Evolutionary conservation across 257 asterid species (phyloP), one percentile per base, ranked within the genome.

Genomic region (Solanum ossicruentum): DNA sequence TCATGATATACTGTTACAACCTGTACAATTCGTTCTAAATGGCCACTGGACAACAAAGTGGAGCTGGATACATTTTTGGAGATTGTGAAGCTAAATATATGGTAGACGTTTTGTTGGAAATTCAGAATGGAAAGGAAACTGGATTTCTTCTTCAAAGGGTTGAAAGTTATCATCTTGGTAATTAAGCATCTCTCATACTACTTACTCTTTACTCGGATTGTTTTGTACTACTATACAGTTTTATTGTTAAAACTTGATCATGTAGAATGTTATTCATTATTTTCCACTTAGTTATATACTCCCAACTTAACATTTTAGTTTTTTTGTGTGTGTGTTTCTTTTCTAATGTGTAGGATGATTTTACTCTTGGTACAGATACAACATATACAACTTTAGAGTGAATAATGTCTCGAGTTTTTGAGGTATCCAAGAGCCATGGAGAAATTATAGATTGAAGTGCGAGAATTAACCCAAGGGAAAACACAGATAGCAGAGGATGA

Each of bases 31-130:
- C 32, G 32, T 28, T 28, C 32, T 28, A 28, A 28, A 28, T 28
- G 32, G 32, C 32, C 32, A 28, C 32, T 90, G 39, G 82, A 87
- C 84, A 54, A 57, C 0, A 86, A 23, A 61, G 84, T 87, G 18
- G 87, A 26, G 32, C 18, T 85, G 3, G 91, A 92, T 79, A 89
- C 81, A 8, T 89, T 93, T 57, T 18, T 92, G 52, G 91, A 86
- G 61, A 54, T 54, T 4, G 88, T 91, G 85, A 6, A 11, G 87
- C 26, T 39, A 7, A 71, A 56, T 86, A 91, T 54, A 86, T 91
- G 13, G 92, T 91, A 0, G 93, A 93, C 32, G 79, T 89, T 36
- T 85, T 93, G 90, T 90, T 91, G 32, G 84, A 89, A 13, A 72
- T 85, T 85, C 89, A 89, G 66, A 86, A 81, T 17, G 63, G 63